Evolutionary conservation across 1,284 basidiomycete genomes (phyloP).

Genomic region (Pisolithus thermaeus): DNA sequence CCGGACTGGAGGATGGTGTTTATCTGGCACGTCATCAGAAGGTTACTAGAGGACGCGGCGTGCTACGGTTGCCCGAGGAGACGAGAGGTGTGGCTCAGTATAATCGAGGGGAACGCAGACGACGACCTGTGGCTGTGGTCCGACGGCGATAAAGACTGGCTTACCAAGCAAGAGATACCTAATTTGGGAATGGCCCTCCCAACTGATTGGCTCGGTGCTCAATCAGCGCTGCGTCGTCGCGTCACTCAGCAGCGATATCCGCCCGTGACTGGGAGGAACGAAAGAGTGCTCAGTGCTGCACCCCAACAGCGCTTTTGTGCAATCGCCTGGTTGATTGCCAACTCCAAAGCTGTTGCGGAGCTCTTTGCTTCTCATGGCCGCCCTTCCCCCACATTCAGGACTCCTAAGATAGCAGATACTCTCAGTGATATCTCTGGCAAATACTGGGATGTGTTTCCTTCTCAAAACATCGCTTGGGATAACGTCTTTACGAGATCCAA

Average conservation of each 20-base stretch:
- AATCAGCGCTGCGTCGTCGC: not conserved
- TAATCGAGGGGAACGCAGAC: constrained; percentile 4
- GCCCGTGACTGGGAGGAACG: too few species aligned
- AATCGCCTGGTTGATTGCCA: too few species aligned
- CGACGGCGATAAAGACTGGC: constrained; percentile 18
- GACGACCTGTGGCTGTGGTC: constrained; percentile 24
- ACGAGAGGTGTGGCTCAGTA: not conserved
- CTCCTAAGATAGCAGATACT: not conserved
- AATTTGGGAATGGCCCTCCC: too few species aligned
- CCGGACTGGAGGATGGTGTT: too few species aligned
- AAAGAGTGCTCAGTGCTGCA: too few species aligned
- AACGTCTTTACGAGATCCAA: not conserved
- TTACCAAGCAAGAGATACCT: not conserved
- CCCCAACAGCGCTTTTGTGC: too few species aligned
- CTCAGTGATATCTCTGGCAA: too few species aligned
- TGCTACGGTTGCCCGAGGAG: not conserved
- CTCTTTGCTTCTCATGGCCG: not conserved
- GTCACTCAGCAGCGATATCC: not conserved
- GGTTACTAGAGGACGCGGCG: too few species aligned
- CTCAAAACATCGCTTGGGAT: not conserved
- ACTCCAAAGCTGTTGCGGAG: not conserved
- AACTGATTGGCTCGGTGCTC: not conserved
- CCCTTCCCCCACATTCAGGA: not conserved
- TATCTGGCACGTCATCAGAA: too few species aligned
- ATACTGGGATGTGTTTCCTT: not conserved